Evolutionary conservation across 2,329 filamentous ascomycete species (phyloP).

Genomic region (Ophiobolus disseminans): DNA sequence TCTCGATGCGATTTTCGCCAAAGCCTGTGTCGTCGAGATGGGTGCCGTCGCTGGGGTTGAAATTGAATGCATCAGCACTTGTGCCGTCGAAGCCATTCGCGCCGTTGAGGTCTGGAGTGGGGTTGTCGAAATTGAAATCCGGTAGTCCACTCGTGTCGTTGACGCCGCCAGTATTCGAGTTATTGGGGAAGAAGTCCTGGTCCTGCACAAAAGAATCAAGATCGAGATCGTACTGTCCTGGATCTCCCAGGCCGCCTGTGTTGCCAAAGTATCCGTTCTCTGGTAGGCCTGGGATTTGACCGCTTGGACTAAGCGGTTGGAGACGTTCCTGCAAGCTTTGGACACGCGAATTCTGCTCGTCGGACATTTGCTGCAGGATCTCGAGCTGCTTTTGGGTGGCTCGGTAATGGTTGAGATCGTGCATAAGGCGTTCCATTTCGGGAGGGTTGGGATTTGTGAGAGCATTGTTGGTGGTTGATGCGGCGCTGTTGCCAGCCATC

Average conservation of each 20-base stretch:
- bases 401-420: constrained; percentile 67
- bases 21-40: constrained; percentile 8
- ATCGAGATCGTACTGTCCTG: constrained; percentile 56
- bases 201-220: constrained; percentile 65
- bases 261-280: constrained; percentile 47
- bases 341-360: constrained; percentile 78
- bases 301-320: constrained; percentile 80
- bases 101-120: constrained; percentile 8
- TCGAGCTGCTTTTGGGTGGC: constrained; percentile 79
- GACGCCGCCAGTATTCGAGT: not conserved
- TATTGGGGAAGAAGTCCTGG: constrained; percentile 59
- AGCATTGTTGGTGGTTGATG: constrained; percentile 60
- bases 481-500: constrained; percentile 56
- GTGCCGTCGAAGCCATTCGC: constrained; percentile 9
- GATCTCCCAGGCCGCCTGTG: constrained; percentile 41
- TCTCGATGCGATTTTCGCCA: constrained; percentile 47
- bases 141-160: constrained; percentile 20
- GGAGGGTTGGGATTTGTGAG: constrained; percentile 63
- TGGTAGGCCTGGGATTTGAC: constrained; percentile 73
- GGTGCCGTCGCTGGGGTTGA: too few relatives aligned
- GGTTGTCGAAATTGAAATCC: constrained; percentile 37
- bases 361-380: constrained; percentile 77
- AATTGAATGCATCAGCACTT: constrained; percentile 12
- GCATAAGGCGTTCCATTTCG: constrained; percentile 64
- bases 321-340: constrained; percentile 76